Conservation (phyloP, 768 basidiomycete species). For the Naganishia vishniacii region DNA sequence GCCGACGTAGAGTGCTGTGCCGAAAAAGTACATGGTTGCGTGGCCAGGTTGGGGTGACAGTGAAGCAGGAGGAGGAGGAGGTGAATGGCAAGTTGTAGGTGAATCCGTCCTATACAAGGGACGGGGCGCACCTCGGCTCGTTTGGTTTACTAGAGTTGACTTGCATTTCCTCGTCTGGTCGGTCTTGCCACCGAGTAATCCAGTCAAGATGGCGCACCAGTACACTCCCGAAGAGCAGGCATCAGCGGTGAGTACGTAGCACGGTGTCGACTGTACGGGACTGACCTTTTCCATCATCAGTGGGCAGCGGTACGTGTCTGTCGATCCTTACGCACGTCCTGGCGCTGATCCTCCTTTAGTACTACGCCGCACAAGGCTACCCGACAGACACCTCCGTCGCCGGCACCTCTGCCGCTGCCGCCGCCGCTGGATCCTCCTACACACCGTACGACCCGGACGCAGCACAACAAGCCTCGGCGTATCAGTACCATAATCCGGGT, state of each 20-base stretch:
- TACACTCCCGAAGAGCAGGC: constrained; percentile 43
- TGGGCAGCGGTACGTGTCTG: constrained; percentile 45
- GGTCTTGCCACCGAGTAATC: neutral
- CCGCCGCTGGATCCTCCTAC: neutral
- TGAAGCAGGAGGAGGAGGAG: neutral
- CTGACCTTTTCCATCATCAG: too few species aligned
- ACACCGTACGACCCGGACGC: constrained; percentile 33
- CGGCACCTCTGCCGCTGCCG: neutral
- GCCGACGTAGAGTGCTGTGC: constrained; percentile 68
- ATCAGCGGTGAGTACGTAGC: constrained; percentile 43
- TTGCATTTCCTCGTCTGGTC: neutral
- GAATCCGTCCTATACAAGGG: too few species aligned
- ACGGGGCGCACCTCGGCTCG: neutral
- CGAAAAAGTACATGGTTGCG: constrained; percentile 50
- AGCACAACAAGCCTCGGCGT: constrained; percentile 36
- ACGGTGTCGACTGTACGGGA: too few species aligned
- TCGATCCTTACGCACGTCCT: neutral
- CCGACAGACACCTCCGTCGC: constrained; percentile 3
- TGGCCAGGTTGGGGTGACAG: neutral
- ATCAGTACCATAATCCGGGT: constrained; percentile 23
- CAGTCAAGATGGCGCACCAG: constrained; percentile 19
- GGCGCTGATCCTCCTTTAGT: constrained; percentile 29
- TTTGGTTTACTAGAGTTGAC: neutral
- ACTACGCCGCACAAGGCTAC: constrained; percentile 47
- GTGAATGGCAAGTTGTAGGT: neutral